Conservation (phyloP, 2,329 filamentous ascomycete species). For the Nannizziopsis arthrosporioides region DNA sequence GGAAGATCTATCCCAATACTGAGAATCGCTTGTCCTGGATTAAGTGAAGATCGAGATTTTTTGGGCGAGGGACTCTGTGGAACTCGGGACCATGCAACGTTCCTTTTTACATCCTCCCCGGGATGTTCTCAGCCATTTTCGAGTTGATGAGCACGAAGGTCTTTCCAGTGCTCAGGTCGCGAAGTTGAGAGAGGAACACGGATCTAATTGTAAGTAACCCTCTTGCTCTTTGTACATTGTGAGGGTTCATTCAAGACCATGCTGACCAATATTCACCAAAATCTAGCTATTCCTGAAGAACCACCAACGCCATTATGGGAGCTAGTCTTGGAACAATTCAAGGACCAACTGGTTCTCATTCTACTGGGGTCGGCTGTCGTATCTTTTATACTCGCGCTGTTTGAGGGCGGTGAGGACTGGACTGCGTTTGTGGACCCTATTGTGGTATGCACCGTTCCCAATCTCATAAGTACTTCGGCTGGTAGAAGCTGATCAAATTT, state of each 20-base stretch:
- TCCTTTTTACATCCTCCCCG: constrained; percentile 40
- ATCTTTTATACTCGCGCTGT: constrained; percentile 83
- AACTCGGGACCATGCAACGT: constrained; percentile 38
- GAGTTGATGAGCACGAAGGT: constrained; percentile 41
- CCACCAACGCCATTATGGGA: constrained; percentile 94
- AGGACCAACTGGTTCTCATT: constrained; percentile 95
- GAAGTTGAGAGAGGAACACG: constrained; percentile 38
- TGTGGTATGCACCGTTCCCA: constrained; percentile 52
- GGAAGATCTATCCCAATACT: too few relatives aligned
- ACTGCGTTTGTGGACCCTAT: constrained; percentile 92
- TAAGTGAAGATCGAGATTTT: too few relatives aligned
- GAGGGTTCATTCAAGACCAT: background rate
- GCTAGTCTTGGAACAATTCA: constrained; percentile 95
- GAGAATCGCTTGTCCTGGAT: too few relatives aligned
- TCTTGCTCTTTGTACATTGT: background rate
- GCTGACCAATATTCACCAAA: background rate
- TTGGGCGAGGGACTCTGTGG: background rate
- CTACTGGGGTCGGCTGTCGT: constrained; percentile 83
- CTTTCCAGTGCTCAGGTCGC: constrained; percentile 40
- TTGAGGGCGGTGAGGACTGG: constrained; percentile 89
- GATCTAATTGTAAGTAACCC: constrained; percentile 43
- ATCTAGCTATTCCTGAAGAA: constrained; percentile 64
- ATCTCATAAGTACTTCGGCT: too few relatives aligned
- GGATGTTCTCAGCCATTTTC: constrained; percentile 43
- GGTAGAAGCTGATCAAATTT: background rate